These are phyloP conservation scores for Pseudocercospora eumusae DNA, from an alignment of 2,329 filamentous ascomycete species.

Conservation along the genomic window DNA sequence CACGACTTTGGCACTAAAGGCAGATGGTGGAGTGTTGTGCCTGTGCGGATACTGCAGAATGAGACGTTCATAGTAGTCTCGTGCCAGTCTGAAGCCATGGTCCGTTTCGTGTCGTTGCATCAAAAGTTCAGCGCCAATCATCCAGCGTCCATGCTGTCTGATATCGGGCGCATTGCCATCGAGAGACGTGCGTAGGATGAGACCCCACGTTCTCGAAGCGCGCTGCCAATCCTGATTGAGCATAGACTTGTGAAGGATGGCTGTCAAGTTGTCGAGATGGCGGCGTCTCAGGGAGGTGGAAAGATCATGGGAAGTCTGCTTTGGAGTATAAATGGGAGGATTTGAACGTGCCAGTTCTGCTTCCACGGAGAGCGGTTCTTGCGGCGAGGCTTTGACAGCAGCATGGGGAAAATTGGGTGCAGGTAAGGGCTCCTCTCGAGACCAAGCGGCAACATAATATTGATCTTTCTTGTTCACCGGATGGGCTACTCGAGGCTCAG, in stretches of 20 bases:
- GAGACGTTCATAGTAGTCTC: conserved; percentile 73
- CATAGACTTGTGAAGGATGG: conserved; percentile 72
- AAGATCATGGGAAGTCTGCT: conserved; percentile 24
- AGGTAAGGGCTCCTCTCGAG: conserved; percentile 44
- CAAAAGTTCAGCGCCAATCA: conserved; percentile 79
- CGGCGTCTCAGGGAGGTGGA: conserved; percentile 46
- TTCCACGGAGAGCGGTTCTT: conserved; percentile 36
- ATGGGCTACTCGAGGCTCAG: conserved; percentile 25
- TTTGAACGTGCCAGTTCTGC: conserved; percentile 46
- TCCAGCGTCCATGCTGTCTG: conserved; percentile 71
- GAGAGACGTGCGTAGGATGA: conserved; percentile 67
- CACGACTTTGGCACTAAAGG: conserved; percentile 70
- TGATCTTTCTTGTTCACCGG: conserved; percentile 39
- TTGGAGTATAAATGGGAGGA: conserved; percentile 44
- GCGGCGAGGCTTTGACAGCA: conserved; percentile 31
- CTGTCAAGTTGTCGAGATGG: conserved; percentile 67
- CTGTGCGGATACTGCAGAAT: conserved; percentile 76
- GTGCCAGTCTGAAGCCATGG: conserved; percentile 59
- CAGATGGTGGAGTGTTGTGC: conserved; percentile 56
- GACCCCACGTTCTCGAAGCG: conserved; percentile 72
- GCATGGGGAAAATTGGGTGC: conserved; percentile 50
- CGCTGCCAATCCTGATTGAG: conserved; percentile 68
- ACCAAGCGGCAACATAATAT: conserved; percentile 45
- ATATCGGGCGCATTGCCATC: conserved; percentile 64
- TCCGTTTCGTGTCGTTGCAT: conserved; percentile 55